phyloP scores from a whole-genome alignment of 2,329 filamentous ascomycete genomes.

The Hymenoscyphus fructigenus region DNA sequence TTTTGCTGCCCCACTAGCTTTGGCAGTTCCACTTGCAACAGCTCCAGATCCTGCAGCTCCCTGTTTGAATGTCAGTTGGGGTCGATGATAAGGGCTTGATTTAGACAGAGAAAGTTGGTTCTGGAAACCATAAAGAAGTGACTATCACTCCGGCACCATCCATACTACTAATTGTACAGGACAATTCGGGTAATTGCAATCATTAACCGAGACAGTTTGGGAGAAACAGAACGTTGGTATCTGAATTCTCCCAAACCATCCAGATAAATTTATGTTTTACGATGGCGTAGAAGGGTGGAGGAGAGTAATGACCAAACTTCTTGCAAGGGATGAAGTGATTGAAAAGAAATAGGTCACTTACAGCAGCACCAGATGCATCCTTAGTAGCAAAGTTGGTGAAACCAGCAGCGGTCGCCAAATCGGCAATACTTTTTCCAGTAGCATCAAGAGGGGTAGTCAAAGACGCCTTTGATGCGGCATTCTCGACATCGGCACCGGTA shows the following conservation, averaged over 20 bases:
- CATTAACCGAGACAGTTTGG: too few species aligned
- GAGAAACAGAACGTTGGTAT: too few species aligned
- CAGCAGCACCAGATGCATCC: constrained; percentile 36
- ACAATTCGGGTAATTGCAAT: too few species aligned
- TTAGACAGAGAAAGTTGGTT: too few species aligned
- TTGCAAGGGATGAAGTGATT: not conserved
- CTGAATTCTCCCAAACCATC: too few species aligned
- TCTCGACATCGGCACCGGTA: constrained; percentile 54
- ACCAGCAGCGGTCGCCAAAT: constrained; percentile 60
- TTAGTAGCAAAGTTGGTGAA: constrained; percentile 57
- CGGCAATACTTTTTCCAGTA: constrained; percentile 61
- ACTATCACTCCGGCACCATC: too few species aligned
- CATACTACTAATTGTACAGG: too few species aligned
- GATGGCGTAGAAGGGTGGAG: too few species aligned
- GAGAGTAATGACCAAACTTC: too few species aligned
- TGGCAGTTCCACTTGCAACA: not conserved
- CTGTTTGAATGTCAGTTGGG: not conserved
- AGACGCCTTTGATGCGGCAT: constrained; percentile 58
- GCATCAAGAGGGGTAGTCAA: constrained; percentile 55
- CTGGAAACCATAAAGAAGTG: too few species aligned
- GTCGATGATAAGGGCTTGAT: too few species aligned
- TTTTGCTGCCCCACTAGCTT: not conserved
- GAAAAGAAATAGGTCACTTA: not conserved
- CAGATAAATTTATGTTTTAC: too few species aligned
- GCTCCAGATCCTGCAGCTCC: not conserved